Conservation (phyloP, 2,329 filamentous ascomycete genomes). For the Fusarium proliferatum region DNA sequence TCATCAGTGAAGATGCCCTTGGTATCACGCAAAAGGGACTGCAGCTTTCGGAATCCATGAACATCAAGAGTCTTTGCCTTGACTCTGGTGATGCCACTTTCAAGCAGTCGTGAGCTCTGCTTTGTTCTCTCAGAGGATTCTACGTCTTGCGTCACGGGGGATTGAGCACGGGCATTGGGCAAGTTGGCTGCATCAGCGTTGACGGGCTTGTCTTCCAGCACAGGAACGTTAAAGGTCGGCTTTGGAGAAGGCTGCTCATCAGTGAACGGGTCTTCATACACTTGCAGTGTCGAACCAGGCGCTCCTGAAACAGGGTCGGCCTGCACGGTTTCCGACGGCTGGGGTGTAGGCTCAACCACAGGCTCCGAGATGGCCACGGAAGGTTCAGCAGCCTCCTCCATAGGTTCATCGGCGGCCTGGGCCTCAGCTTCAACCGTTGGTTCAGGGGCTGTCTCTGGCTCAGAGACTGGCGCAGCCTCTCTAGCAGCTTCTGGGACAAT, state of each 20-base stretch:
- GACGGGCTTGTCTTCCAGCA: conserved; percentile 69
- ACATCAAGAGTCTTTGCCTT: conserved; percentile 79
- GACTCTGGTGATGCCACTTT: conserved; percentile 80
- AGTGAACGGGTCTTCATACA: conserved; percentile 72
- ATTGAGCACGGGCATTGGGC: conserved; percentile 42
- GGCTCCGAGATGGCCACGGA: conserved; percentile 5
- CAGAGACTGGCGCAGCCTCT: conserved; percentile 3
- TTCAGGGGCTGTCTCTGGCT: not conserved
- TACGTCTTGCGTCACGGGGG: conserved; percentile 33
- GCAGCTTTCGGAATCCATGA: conserved; percentile 82
- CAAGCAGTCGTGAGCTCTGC: conserved; percentile 71
- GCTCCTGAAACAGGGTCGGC: conserved; percentile 23
- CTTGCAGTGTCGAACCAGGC: conserved; percentile 54
- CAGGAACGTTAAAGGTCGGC: conserved; percentile 59
- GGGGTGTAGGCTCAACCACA: conserved; percentile 17
- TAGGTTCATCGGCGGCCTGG: conserved; percentile 45
- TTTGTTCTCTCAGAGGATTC: conserved; percentile 61
- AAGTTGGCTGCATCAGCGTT: conserved; percentile 63
- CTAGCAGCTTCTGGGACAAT: not conserved
- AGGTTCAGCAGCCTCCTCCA: conserved; percentile 37
- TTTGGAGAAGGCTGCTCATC: conserved; percentile 60
- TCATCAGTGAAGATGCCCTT: conserved; percentile 72
- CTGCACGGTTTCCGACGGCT: conserved; percentile 3
- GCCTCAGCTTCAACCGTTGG: conserved; percentile 32
- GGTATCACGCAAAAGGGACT: conserved; percentile 77